Conservation (phyloP, 2,329 filamentous ascomycete species). For the Elsinoe arachidis region DNA sequence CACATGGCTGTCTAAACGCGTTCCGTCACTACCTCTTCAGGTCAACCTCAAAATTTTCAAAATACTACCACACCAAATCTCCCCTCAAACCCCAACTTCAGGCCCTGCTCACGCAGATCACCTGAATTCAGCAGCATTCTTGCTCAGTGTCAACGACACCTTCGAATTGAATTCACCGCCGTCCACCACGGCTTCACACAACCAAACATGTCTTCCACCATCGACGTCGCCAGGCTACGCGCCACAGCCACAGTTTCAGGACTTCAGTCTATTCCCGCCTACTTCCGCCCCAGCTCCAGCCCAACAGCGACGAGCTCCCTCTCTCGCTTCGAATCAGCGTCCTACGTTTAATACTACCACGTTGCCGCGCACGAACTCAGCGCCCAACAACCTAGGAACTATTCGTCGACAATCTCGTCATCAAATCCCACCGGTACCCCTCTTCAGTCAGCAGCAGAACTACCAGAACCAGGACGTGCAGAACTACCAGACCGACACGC, state of each 20-base stretch:
- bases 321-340: constrained; percentile 45
- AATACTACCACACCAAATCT: constrained; percentile 4
- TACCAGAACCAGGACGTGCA: background rate
- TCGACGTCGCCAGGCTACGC: constrained; percentile 43
- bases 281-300: constrained; percentile 31
- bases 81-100: constrained; percentile 5
- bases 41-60: constrained; percentile 2
- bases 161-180: constrained; percentile 59
- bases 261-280: constrained; percentile 65
- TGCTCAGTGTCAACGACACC: constrained; percentile 33
- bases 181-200: constrained; percentile 71
- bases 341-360: constrained; percentile 46
- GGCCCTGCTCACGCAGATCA: constrained; percentile 12
- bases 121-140: constrained; percentile 60
- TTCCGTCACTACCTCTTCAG: background rate
- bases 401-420: constrained; percentile 13
- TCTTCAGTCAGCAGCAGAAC: constrained; percentile 45
- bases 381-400: constrained; percentile 2
- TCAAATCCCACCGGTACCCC: constrained; percentile 58
- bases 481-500: background rate
- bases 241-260: constrained; percentile 45
- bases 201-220: constrained; percentile 69
- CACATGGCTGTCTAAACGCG: constrained; percentile 8
- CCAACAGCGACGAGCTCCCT: constrained; percentile 40
- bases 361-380: background rate